phyloP scores from a whole-genome alignment of 257 asterid genomes.

The Solanum chiquidenum region DNA sequence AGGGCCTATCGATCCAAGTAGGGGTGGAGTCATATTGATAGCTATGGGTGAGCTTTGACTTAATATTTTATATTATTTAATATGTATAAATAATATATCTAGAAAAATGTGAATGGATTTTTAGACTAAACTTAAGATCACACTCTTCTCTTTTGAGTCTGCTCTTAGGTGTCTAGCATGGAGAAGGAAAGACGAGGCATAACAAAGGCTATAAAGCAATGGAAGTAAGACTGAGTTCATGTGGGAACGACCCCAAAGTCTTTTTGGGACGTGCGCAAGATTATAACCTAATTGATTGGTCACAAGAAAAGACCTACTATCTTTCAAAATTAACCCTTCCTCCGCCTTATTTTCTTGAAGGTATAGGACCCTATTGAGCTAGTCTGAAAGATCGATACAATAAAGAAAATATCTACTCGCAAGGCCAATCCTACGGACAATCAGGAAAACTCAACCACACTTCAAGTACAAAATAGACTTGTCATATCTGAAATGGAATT shows the following conservation, averaged over 20 bases:
- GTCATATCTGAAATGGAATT: neutral
- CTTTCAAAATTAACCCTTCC: neutral
- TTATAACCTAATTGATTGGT: neutral
- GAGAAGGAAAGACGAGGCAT: neutral
- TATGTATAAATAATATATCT: no score
- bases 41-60: neutral
- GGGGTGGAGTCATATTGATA: neutral
- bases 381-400: no score
- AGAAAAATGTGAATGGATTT: neutral
- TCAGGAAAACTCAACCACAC: no score
- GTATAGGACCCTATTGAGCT: no score
- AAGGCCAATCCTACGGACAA: neutral
- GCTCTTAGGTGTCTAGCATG: neutral
- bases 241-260: rapidly evolving
- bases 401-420: neutral
- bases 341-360: neutral
- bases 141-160: neutral
- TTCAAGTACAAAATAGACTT: neutral
- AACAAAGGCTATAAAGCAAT: neutral
- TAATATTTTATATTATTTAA: no score
- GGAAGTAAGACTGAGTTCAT: neutral
- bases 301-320: neutral
- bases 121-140: neutral
- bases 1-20: neutral
- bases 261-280: neutral